phyloP scores from a whole-genome alignment of 2,329 filamentous ascomycete genomes.

The Colletotrichum limetticola region DNA sequence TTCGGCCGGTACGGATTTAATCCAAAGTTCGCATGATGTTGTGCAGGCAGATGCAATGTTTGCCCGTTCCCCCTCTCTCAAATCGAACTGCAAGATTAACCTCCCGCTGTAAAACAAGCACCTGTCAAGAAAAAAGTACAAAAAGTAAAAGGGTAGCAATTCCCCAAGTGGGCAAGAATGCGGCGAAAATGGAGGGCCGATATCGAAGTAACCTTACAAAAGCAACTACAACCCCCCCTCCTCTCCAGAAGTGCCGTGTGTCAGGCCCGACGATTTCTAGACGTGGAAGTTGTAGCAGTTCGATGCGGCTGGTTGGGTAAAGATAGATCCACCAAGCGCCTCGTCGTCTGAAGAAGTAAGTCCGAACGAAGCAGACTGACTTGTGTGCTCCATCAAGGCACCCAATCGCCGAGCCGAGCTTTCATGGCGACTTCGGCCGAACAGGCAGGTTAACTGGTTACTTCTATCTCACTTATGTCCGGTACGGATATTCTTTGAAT shows the following conservation, averaged over 20 bases:
- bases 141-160: not conserved
- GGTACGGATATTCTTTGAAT: not conserved
- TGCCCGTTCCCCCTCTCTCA: not conserved
- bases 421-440: not conserved
- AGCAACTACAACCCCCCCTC: no score
- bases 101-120: not conserved
- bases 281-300: not conserved
- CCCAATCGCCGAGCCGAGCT: conserved; percentile 18
- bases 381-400: not conserved
- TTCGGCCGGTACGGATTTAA: not conserved
- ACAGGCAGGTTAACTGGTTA: not conserved
- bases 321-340: not conserved
- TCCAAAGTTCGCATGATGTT: not conserved
- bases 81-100: not conserved
- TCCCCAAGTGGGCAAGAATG: not conserved
- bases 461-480: not conserved
- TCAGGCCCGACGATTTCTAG: not conserved
- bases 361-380: no score
- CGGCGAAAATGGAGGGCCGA: not conserved
- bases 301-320: not conserved
- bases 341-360: not conserved
- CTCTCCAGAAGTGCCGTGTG: not conserved
- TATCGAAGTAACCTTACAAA: no score
- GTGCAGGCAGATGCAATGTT: no score
- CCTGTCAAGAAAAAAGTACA: not conserved